These are phyloP conservation scores for Schwanniomyces pseudopolymorphus DNA, from an alignment of 805 yeast genomes.

Conservation along the genomic window DNA sequence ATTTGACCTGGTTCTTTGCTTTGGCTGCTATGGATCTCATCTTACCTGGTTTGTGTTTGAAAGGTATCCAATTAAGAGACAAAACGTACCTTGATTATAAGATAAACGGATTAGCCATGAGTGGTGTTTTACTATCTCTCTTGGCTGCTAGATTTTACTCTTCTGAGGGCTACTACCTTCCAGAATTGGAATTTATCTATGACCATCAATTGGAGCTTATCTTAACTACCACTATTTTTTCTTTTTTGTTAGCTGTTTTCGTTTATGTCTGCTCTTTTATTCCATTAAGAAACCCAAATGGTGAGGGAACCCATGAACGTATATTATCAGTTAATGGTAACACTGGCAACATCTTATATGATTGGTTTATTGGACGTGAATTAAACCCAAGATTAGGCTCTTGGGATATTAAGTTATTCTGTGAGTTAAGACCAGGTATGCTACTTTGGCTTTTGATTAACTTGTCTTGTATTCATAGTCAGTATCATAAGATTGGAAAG, in stretches of 20 bases:
- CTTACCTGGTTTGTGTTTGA: constrained; percentile 54
- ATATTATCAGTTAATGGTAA: constrained; percentile 87
- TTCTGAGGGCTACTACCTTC: constrained; percentile 54
- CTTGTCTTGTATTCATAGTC: constrained; percentile 77
- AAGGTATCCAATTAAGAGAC: constrained; percentile 76
- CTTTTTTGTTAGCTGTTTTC: constrained; percentile 59
- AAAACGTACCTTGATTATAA: constrained; percentile 69
- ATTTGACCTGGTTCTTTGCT: constrained; percentile 68
- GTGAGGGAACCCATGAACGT: constrained; percentile 57
- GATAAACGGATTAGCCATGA: constrained; percentile 74
- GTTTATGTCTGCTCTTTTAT: constrained; percentile 70
- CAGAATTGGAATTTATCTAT: constrained; percentile 79
- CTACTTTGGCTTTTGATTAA: constrained; percentile 81
- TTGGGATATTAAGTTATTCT: constrained; percentile 86
- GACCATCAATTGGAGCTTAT: constrained; percentile 66
- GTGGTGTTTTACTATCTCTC: constrained; percentile 33
- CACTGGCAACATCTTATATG: constrained; percentile 70
- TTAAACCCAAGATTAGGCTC: constrained; percentile 85
- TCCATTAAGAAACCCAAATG: constrained; percentile 53
- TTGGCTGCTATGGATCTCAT: constrained; percentile 63
- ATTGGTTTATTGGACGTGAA: constrained; percentile 97
- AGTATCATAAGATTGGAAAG: constrained; percentile 58
- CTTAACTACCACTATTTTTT: constrained; percentile 59
- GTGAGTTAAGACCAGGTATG: constrained; percentile 95
- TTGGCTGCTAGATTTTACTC: constrained; percentile 53